phyloP scores from a whole-genome alignment of 2,329 filamentous ascomycete genomes.

The Ampelomyces quisqualis region DNA sequence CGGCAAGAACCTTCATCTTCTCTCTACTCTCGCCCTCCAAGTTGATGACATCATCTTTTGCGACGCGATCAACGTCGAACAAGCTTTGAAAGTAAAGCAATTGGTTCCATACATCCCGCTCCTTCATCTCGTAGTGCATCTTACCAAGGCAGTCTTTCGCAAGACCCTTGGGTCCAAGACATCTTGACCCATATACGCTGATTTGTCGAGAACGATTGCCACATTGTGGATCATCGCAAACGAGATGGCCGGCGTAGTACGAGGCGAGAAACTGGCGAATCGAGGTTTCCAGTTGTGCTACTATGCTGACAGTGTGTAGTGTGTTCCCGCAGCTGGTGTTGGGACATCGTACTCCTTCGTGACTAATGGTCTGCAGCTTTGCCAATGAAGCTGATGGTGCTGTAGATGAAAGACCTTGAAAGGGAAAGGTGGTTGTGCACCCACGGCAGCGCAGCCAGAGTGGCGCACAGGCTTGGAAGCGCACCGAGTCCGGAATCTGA shows the following conservation, averaged over 20 bases:
- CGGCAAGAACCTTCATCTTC: conserved; percentile 66
- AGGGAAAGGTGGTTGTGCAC: conserved; percentile 71
- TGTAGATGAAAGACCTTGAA: conserved; percentile 66
- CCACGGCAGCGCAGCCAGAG: conserved; percentile 76
- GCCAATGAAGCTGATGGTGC: conserved; percentile 10
- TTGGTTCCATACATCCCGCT: conserved; percentile 94
- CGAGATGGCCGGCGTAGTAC: conserved; percentile 91
- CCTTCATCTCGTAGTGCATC: conserved; percentile 84
- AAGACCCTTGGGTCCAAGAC: conserved; percentile 81
- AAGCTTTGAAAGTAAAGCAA: conserved; percentile 80
- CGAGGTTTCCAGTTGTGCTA: conserved; percentile 84
- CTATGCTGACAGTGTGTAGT: conserved; percentile 70
- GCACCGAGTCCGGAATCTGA: conserved; percentile 86
- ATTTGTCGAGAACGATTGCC: conserved; percentile 86
- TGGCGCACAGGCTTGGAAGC: conserved; percentile 78
- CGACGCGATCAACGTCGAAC: conserved; percentile 87
- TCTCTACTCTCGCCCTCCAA: conserved; percentile 58
- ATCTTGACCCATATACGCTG: conserved; percentile 87
- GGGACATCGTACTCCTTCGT: conserved; percentile 73
- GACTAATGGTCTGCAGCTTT: conserved; percentile 53
- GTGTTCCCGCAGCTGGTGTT: conserved; percentile 61
- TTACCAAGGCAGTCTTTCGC: conserved; percentile 80
- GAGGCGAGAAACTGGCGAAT: conserved; percentile 74
- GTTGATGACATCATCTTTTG: conserved; percentile 52
- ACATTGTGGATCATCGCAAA: conserved; percentile 87